Evolutionary conservation across 805 yeast species (phyloP).

Genomic region (Tetrapisispora fleetii): DNA sequence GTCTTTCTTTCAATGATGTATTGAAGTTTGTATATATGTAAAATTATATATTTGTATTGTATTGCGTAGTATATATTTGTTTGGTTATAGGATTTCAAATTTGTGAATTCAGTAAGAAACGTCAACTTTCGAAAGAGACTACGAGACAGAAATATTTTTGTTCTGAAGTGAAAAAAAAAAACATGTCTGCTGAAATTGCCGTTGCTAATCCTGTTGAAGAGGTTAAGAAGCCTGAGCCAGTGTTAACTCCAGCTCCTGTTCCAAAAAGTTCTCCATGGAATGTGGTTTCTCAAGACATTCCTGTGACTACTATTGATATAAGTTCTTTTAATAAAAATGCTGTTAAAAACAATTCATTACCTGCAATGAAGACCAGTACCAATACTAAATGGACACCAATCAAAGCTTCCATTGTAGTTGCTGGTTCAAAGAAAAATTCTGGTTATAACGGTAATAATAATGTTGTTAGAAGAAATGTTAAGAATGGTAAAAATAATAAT

Average conservation of each 20-base stretch:
- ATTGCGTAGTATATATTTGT: no score
- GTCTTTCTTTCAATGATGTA: background rate
- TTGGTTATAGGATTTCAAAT: no score
- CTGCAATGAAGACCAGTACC: constrained; percentile 12
- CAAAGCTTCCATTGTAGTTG: constrained; percentile 44
- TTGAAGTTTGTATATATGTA: background rate
- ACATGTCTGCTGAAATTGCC: constrained; percentile 4
- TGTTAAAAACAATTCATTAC: background rate
- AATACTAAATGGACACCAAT: constrained; percentile 61
- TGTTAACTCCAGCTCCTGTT: constrained; percentile 28
- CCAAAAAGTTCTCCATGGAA: constrained; percentile 30
- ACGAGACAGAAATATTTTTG: background rate
- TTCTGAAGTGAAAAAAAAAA: background rate
- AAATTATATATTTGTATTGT: no score
- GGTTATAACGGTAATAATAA: constrained; percentile 10
- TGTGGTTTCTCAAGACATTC: constrained; percentile 17
- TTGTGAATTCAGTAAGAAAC: background rate
- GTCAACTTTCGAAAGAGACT: background rate
- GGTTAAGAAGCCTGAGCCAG: constrained; percentile 1
- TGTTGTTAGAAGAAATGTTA: constrained; percentile 7
- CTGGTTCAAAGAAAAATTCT: constrained; percentile 13
- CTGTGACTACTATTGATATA: constrained; percentile 16
- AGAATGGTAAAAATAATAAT: constrained; percentile 6
- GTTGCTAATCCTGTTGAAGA: constrained; percentile 5
- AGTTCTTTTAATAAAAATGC: constrained; percentile 14